These are phyloP conservation scores for Tetradesmus lagerheimii DNA, from an alignment of 139 green algal species.

Conservation along the genomic window DNA sequence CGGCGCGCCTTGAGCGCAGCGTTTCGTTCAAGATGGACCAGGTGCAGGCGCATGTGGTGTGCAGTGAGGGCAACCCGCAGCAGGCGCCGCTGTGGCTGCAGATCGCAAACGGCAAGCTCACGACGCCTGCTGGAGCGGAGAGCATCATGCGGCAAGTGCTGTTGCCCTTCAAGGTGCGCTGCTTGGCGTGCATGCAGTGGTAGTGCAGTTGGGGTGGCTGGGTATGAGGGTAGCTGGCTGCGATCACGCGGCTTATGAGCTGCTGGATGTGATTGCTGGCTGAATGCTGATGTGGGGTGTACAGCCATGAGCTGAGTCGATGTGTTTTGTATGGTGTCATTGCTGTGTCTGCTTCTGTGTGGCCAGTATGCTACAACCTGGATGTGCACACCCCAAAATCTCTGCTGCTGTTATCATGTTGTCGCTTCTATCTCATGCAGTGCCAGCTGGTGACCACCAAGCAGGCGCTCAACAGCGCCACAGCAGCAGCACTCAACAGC, in stretches of 20 bases:
- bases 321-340: too few relatives aligned
- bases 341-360: too few relatives aligned
- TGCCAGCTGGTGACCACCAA: slow-evolving; percentile 42
- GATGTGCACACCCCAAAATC: too few relatives aligned
- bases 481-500: slow-evolving; percentile 25
- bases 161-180: slow-evolving; percentile 43
- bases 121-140: slow-evolving; percentile 42
- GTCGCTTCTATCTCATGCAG: too few relatives aligned
- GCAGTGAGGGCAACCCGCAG: slow-evolving; percentile 26
- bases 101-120: slow-evolving; percentile 65
- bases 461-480: slow-evolving; percentile 32
- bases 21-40: slow-evolving; percentile 56
- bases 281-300: too few relatives aligned
- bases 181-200: background rate
- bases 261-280: too few relatives aligned
- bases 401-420: too few relatives aligned
- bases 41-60: slow-evolving; percentile 48
- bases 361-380: too few relatives aligned
- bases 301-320: too few relatives aligned
- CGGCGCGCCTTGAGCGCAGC: slow-evolving; percentile 35
- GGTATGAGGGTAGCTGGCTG: too few relatives aligned
- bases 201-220: too few relatives aligned
- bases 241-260: too few relatives aligned
- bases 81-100: slow-evolving; percentile 40
- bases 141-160: slow-evolving; percentile 58